These are phyloP conservation scores for Podospora pseudocomata DNA, from an alignment of 495 filamentous ascomycete genomes.

Conservation along the genomic window DNA sequence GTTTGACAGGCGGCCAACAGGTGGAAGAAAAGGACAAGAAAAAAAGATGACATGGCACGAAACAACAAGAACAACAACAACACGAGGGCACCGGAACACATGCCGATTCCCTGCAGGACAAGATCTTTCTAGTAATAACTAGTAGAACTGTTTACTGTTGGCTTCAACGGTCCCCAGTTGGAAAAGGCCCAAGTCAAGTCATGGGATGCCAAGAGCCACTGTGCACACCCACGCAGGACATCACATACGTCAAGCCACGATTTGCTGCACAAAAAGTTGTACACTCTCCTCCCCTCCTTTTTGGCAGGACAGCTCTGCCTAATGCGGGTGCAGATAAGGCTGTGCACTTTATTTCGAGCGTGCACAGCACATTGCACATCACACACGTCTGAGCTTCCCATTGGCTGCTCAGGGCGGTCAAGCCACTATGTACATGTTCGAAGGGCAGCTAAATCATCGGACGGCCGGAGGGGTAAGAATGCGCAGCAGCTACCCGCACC, in stretches of 20 bases:
- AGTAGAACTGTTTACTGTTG: not conserved
- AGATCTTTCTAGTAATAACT: not conserved
- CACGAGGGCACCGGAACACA: not conserved
- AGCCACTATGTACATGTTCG: conserved; percentile 12
- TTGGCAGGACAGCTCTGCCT: conserved; percentile 20
- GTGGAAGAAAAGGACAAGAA: not conserved
- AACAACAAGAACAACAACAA: not conserved
- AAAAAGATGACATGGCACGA: too few relatives aligned
- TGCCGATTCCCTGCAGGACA: not conserved
- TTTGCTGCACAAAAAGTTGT: conserved; percentile 11
- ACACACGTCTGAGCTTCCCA: conserved; percentile 13
- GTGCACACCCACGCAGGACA: not conserved
- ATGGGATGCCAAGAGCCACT: not conserved
- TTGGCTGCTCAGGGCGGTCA: conserved; percentile 22
- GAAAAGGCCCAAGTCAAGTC: not conserved
- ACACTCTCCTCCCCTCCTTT: conserved; percentile 10
- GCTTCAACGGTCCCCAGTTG: not conserved
- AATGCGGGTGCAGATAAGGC: conserved; percentile 28
- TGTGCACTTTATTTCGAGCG: conserved; percentile 33
- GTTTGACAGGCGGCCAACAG: not conserved
- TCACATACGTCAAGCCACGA: conserved; percentile 30
- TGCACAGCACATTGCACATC: conserved; percentile 19
- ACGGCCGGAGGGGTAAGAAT: conserved; percentile 20
- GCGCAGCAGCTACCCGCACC: conserved; percentile 25
- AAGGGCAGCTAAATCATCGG: conserved; percentile 14